Base-by-base conservation (phyloP, 1,139 yeast genomes). In the Suhomyces maxii region DNA sequence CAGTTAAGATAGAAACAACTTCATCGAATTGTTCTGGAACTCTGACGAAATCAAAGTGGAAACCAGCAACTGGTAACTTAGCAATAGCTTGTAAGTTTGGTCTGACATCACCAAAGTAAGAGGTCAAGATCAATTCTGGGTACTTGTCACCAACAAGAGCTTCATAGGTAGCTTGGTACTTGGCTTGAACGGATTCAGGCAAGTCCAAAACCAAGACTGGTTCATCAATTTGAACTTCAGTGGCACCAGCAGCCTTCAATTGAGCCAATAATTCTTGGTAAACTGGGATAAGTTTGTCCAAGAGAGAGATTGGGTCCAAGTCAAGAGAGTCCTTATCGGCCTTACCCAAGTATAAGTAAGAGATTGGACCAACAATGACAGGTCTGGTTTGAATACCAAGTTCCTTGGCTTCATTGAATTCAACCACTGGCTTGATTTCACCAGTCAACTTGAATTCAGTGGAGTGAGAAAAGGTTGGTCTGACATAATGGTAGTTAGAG, bases 401-500 rank as follows among this genome's bases (percentile, higher is more conserved):
- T 55, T 77, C 95, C 84, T 93, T 93, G 65, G 99, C 99, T 83
- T 93, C 99, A 68, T 89, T 84, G 81, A 79, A 93, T 82, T 93
- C 97, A 64, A 85, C 97, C 64, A 93, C 95, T 67, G 99, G 98
- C 83, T 93, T 93, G 65, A 85, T 78, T 67, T 96, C 96, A 50
- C 74, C 76, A 75, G 86, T 89, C 72, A 93, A 87, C 82, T 93
- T 91, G 88, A 93, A 95, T 63, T 86, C 84, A 56, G 98, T 93
- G 59, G 90, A 82, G 82, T 90, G 86, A 49, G 97, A 89, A 79
- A 93, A 89, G 61, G 99, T 95, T 75, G 99, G 99, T 83, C 99
- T 89, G 66, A 93, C 98, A 73, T 93, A 95, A 77, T 93, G 99
- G 88, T 93, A 93, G 89, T 93, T 93, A 56, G 98, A 88, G 76